Percentiles rank a stretch among this genome's conserved stretches.
Evolutionary conservation across 2,329 filamentous ascomycete genomes (phyloP).

Genomic region (Clarireedia monteithiana): DNA sequence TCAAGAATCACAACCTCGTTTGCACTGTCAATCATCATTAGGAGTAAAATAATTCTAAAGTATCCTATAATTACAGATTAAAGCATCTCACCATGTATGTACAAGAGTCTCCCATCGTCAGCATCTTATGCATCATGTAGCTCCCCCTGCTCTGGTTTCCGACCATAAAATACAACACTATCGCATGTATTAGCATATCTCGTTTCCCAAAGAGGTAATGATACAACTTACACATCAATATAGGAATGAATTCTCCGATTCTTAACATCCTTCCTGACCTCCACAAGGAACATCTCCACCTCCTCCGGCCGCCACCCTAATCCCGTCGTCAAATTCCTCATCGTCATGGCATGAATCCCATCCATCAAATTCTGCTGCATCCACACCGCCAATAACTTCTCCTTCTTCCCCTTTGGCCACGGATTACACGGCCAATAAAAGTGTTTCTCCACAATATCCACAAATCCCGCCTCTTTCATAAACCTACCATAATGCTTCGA

Average conservation of each 20-base stretch:
- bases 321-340: slow-evolving; percentile 33
- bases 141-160: not conserved
- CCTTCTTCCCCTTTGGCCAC: slow-evolving; percentile 43
- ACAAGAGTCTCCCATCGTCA: too few species aligned
- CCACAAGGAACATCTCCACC: slow-evolving; percentile 32
- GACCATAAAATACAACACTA: slow-evolving; percentile 4
- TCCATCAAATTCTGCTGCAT: slow-evolving; percentile 17
- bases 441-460: slow-evolving; percentile 40
- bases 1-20: too few species aligned
- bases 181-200: not conserved
- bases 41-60: too few species aligned
- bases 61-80: too few species aligned
- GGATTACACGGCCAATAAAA: slow-evolving; percentile 43
- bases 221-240: slow-evolving; percentile 20
- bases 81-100: too few species aligned
- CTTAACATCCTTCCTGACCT: slow-evolving; percentile 32
- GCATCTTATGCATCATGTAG: too few species aligned
- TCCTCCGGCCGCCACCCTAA: slow-evolving; percentile 32
- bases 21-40: too few species aligned
- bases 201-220: not conserved
- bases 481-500: slow-evolving; percentile 29
- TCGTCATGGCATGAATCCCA: slow-evolving; percentile 20
- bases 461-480: slow-evolving; percentile 45
- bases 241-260: slow-evolving; percentile 33
- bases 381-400: slow-evolving; percentile 41